phyloP scores from a whole-genome alignment of 306 rosid species.

The Astragalus glycyphyllos region DNA sequence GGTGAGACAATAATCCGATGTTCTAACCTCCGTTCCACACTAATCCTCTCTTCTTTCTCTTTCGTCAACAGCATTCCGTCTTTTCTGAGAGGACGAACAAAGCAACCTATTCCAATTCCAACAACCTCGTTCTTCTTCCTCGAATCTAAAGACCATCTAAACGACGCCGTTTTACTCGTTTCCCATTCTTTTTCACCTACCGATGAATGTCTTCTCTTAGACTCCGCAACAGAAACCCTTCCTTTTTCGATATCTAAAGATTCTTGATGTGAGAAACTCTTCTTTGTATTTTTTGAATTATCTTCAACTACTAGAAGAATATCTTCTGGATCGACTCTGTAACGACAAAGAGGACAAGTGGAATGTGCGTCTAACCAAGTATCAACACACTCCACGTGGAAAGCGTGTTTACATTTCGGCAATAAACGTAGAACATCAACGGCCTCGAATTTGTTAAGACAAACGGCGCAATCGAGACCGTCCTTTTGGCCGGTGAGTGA shows the following conservation, averaged over 20 bases:
- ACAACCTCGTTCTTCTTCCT: conserved; percentile 38
- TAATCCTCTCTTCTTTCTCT: conserved; percentile 22
- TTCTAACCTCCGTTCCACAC: conserved; percentile 57
- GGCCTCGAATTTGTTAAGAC: conserved; percentile 62
- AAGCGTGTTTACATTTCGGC: conserved; percentile 91
- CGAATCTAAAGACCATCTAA: conserved; percentile 69
- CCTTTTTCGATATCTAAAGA: conserved; percentile 44
- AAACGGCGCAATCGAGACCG: conserved; percentile 86
- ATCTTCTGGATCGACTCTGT: conserved; percentile 89
- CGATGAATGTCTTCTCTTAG: conserved; percentile 71
- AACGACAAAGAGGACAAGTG: conserved; percentile 88
- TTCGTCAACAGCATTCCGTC: conserved; percentile 62
- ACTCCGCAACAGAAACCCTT: conserved; percentile 3
- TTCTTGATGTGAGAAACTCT: conserved; percentile 1
- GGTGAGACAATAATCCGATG: conserved; percentile 84
- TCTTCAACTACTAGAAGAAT: conserved; percentile 59
- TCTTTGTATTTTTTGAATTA: conserved; percentile 3
- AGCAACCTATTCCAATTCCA: conserved; percentile 45
- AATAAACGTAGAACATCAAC: conserved; percentile 78
- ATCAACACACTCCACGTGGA: conserved; percentile 95
- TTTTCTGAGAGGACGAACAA: conserved; percentile 62
- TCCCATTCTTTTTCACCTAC: conserved; percentile 57
- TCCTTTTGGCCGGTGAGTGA: conserved; percentile 67
- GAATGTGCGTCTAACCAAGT: conserved; percentile 99
- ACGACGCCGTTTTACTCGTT: conserved; percentile 46